Percentiles rank a stretch among this genome's conserved stretches.
Evolutionary conservation across 2,329 filamentous ascomycete genomes (phyloP).

Genomic region (Exserohilum rostratum): DNA sequence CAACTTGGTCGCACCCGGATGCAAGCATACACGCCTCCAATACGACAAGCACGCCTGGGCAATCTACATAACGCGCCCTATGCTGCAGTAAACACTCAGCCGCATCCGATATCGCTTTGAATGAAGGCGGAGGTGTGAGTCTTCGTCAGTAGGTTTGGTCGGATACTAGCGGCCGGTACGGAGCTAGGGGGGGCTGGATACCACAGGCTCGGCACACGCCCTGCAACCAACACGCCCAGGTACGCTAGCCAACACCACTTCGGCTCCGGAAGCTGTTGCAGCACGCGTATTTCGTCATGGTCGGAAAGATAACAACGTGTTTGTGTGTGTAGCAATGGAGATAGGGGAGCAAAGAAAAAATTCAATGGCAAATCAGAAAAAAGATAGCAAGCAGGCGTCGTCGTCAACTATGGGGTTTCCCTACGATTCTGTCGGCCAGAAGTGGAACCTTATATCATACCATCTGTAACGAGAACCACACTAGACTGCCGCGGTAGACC

Average conservation of each 20-base stretch:
- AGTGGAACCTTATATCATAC: conserved; percentile 22
- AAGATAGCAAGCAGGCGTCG: too few relatives aligned
- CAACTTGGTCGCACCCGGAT: not conserved
- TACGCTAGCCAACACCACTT: conserved; percentile 16
- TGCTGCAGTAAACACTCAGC: not conserved
- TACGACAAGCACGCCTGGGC: conserved; percentile 1
- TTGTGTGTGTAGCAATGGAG: not conserved
- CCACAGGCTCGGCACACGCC: conserved; percentile 29
- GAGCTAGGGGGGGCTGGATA: conserved; percentile 20
- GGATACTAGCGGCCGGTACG: conserved; percentile 33
- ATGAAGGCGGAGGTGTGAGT: not conserved
- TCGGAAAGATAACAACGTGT: not conserved
- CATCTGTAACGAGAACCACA: conserved; percentile 14
- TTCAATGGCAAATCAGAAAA: not conserved
- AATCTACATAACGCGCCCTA: too few relatives aligned
- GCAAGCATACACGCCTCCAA: not conserved
- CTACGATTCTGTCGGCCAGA: conserved; percentile 10
- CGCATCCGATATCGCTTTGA: conserved; percentile 10
- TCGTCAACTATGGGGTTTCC: not conserved
- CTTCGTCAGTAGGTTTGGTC: conserved; percentile 17
- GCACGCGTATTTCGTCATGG: conserved; percentile 9
- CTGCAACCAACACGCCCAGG: conserved; percentile 15
- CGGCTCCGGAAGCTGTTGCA: conserved; percentile 15
- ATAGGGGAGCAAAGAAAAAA: not conserved
- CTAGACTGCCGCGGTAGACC: conserved; percentile 17